Conservation (phyloP, 2,329 filamentous ascomycete genomes). For the Cercospora zeina region DNA sequence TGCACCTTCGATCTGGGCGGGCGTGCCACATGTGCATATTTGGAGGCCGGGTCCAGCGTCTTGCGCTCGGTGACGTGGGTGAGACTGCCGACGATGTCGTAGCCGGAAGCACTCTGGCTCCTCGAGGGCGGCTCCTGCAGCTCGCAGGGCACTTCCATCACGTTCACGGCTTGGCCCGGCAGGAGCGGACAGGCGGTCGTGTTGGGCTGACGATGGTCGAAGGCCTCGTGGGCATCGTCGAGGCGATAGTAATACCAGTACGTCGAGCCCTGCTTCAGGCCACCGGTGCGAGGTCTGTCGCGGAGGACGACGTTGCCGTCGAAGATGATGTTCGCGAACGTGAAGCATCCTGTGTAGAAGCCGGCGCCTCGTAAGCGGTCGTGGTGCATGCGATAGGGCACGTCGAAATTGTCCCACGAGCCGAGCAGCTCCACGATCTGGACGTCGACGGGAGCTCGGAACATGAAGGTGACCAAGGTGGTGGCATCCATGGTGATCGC, state of each 20-base stretch:
- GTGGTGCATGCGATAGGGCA: constrained; percentile 75
- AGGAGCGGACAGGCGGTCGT: constrained; percentile 82
- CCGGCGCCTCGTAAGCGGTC: constrained; percentile 72
- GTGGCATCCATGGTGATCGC: constrained; percentile 39
- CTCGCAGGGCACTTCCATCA: constrained; percentile 76
- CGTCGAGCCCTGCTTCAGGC: constrained; percentile 85
- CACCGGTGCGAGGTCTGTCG: constrained; percentile 66
- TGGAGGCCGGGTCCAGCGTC: constrained; percentile 36
- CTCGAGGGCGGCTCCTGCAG: constrained; percentile 32
- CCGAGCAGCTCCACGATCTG: constrained; percentile 77
- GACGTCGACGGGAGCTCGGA: constrained; percentile 52
- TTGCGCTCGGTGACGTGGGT: constrained; percentile 24
- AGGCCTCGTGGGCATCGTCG: constrained; percentile 72
- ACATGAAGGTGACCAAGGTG: constrained; percentile 44
- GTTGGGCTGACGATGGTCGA: constrained; percentile 69
- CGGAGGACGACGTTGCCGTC: constrained; percentile 64
- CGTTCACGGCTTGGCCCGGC: constrained; percentile 84
- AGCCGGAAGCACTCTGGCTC: constrained; percentile 36
- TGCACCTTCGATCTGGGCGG: constrained; percentile 38
- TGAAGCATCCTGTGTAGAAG: constrained; percentile 85
- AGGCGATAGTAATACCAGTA: constrained; percentile 98
- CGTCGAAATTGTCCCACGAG: constrained; percentile 92
- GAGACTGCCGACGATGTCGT: constrained; percentile 33
- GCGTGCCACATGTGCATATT: constrained; percentile 33
- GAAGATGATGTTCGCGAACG: constrained; percentile 78